These are phyloP conservation scores for Trichoderma sp. DNA, from an alignment of 2,329 filamentous ascomycete genomes.

Conservation along the genomic window DNA sequence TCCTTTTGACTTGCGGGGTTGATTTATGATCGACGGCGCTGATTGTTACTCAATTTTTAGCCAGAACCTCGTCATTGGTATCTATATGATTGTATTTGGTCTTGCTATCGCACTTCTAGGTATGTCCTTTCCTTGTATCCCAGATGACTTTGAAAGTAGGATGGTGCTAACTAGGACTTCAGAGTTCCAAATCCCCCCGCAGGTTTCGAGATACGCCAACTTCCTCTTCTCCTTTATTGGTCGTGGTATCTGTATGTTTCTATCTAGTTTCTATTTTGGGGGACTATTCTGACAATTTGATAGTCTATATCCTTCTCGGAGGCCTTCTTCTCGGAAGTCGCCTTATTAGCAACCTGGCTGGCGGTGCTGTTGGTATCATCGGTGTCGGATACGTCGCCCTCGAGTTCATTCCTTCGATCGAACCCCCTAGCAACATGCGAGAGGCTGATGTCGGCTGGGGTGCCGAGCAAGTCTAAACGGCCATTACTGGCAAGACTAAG, in stretches of 20 bases:
- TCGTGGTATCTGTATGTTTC: constrained; percentile 81
- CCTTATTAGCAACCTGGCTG: constrained; percentile 70
- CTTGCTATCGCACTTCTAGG: constrained; percentile 68
- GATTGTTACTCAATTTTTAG: constrained; percentile 11
- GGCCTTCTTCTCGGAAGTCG: constrained; percentile 72
- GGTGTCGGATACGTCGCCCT: constrained; percentile 75
- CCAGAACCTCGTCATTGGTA: constrained; percentile 66
- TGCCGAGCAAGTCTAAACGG: constrained; percentile 66
- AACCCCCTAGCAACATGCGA: constrained; percentile 78
- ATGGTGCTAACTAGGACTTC: constrained; percentile 6
- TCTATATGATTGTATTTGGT: constrained; percentile 90
- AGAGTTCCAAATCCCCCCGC: constrained; percentile 94
- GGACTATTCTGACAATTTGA: not conserved
- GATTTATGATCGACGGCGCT: not conserved
- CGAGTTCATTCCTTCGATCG: constrained; percentile 75
- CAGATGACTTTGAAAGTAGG: not conserved
- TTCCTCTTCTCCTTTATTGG: constrained; percentile 98
- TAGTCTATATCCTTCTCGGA: constrained; percentile 96
- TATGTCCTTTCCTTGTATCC: constrained; percentile 28
- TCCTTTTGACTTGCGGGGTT: not conserved
- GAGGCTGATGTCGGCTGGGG: constrained; percentile 74
- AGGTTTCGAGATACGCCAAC: constrained; percentile 87
- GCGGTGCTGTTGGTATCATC: constrained; percentile 71
- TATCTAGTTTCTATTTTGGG: not conserved
- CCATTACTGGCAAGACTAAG: not conserved